These are phyloP conservation scores for Paramecium octaurelia DNA, from an alignment of 73 alveolate species.

Conservation along the genomic window DNA sequence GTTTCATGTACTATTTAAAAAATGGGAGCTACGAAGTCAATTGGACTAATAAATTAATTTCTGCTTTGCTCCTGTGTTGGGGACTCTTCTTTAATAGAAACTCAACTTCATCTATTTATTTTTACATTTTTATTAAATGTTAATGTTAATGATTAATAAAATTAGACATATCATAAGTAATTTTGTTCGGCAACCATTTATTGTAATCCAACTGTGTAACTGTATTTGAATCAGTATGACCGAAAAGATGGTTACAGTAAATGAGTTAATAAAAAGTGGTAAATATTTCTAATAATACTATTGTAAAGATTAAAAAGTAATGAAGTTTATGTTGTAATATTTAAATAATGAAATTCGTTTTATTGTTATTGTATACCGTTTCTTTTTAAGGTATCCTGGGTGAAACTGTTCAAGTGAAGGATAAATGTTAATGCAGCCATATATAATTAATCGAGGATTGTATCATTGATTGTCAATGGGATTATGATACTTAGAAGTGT, in stretches of 20 bases:
- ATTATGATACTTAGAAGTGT: not conserved
- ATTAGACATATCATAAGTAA: not conserved
- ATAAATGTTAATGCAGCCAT: not conserved
- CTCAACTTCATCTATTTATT: not conserved
- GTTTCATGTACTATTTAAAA: not conserved
- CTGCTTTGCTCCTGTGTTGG: not conserved
- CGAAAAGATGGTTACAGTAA: not conserved
- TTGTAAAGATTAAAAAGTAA: not conserved
- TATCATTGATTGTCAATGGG: not conserved
- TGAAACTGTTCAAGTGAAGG: not conserved
- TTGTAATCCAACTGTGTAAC: not conserved
- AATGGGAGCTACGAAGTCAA: not conserved
- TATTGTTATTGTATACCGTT: not conserved
- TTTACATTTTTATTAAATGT: not conserved
- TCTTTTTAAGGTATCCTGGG: not conserved
- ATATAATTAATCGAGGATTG: not conserved
- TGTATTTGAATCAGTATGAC: not conserved
- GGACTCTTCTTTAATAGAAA: not conserved
- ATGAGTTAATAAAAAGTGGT: not conserved
- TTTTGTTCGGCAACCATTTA: not conserved
- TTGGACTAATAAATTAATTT: not conserved
- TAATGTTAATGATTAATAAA: not conserved
- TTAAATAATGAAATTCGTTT: not conserved
- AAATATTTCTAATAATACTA: too few relatives aligned
- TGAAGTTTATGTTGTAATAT: not conserved